These are phyloP conservation scores for Gonapodya sp. DNA, from an alignment of 192 early-diverging fungal genomes.

Conservation along the genomic window DNA sequence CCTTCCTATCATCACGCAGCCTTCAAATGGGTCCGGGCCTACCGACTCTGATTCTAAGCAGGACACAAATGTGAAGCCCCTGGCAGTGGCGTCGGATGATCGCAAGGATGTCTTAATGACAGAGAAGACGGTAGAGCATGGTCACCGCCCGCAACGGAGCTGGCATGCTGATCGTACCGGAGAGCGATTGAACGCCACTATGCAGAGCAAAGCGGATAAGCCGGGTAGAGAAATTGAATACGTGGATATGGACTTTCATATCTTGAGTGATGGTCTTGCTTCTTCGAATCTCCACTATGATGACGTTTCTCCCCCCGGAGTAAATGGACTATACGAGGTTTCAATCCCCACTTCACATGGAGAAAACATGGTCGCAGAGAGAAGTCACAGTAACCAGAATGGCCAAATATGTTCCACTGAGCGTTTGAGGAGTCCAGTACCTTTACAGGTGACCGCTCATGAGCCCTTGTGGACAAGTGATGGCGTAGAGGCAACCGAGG, in stretches of 20 bases:
- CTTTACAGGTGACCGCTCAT: background rate
- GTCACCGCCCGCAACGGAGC: too few relatives aligned
- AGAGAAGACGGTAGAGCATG: background rate
- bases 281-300: background rate
- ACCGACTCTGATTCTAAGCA: too few relatives aligned
- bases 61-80: background rate
- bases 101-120: background rate
- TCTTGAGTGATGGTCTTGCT: background rate
- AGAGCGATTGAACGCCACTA: background rate
- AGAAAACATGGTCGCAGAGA: background rate
- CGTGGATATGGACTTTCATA: background rate
- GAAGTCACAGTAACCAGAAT: background rate
- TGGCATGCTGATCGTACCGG: background rate
- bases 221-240: background rate
- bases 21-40: too few relatives aligned
- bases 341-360: background rate
- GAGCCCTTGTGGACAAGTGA: background rate
- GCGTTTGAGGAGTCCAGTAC: background rate
- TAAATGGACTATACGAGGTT: background rate
- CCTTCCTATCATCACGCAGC: too few relatives aligned
- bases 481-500: background rate
- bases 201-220: background rate
- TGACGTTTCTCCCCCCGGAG: background rate
- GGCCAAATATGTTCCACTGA: background rate
- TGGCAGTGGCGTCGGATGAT: background rate